Conservation (phyloP, 306 rosid species). For the Cucurbita pepo region DNA sequence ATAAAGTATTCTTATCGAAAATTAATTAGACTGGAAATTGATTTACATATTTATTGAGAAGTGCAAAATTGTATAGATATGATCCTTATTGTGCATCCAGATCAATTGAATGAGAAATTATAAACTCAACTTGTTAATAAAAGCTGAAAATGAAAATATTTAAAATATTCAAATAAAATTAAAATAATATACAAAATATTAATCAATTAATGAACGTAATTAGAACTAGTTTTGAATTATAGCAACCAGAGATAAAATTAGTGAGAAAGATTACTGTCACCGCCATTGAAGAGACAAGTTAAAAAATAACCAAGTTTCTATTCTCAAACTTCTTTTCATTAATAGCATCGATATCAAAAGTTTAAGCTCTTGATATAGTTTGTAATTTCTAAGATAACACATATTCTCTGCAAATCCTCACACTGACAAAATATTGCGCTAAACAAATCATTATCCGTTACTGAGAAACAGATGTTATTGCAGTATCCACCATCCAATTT, state of each 20-base stretch:
- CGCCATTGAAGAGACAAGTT: not conserved
- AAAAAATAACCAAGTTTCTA: not conserved
- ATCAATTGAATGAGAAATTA: not conserved
- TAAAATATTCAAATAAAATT: not conserved
- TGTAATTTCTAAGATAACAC: not conserved
- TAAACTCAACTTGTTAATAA: not conserved
- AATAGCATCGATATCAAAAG: not conserved
- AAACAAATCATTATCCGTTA: not conserved
- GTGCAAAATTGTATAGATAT: not conserved
- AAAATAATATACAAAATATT: not conserved
- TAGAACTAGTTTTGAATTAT: not conserved
- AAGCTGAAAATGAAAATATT: not conserved
- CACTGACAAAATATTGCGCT: not conserved
- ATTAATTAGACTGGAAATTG: not conserved
- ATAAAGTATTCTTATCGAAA: not conserved
- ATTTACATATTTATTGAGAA: not conserved
- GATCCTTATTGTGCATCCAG: not conserved
- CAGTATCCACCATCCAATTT: not conserved
- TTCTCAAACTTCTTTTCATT: not conserved
- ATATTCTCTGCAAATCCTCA: not conserved
- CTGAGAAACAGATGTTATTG: not conserved
- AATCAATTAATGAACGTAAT: not conserved
- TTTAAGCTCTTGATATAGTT: not conserved
- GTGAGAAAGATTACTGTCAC: not conserved
- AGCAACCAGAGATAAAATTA: not conserved